Conservation (phyloP, 2,329 filamentous ascomycete genomes). For the Aureobasidium lini region DNA sequence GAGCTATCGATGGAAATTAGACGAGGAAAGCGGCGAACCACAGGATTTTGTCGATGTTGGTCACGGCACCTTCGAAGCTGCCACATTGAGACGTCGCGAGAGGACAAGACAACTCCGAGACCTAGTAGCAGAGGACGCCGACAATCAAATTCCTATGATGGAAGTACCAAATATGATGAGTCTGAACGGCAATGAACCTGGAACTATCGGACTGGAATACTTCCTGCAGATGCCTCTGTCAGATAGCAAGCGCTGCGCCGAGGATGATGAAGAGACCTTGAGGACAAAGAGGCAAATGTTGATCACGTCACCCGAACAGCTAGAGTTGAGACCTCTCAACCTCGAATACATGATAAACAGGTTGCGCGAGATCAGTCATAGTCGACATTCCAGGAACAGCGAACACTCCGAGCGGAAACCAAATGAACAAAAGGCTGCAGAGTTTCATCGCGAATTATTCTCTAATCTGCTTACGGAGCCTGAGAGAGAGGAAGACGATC, state of each 20-base stretch:
- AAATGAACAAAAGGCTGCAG: conserved; percentile 18
- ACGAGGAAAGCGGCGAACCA: conserved; percentile 11
- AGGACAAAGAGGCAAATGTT: conserved; percentile 19
- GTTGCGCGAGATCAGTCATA: conserved; percentile 20
- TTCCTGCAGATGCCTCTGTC: conserved; percentile 41
- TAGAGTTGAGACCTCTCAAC: conserved; percentile 21
- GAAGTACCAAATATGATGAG: conserved; percentile 44
- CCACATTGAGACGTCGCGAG: conserved; percentile 11
- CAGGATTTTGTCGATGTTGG: conserved; percentile 17
- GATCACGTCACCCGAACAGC: conserved; percentile 18
- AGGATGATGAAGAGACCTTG: conserved; percentile 14
- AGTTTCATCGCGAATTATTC: conserved; percentile 25
- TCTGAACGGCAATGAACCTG: conserved; percentile 37
- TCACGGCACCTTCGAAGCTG: conserved; percentile 19
- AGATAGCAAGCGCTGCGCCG: conserved; percentile 22
- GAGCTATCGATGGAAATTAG: neutral
- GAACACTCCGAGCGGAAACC: neutral
- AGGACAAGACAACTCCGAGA: neutral
- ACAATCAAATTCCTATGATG: conserved; percentile 17
- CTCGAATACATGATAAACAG: conserved; percentile 20
- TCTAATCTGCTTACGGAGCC: conserved; percentile 19
- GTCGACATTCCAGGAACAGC: neutral
- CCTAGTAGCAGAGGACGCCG: neutral
- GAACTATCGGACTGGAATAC: conserved; percentile 40
- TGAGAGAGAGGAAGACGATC: conserved; percentile 5